A percentile compares a stretch with the other conserved stretches of the same genome.
phyloP scores from a whole-genome alignment of 2,329 filamentous ascomycete species.

The Zelopaecilomyces penicillatus region DNA sequence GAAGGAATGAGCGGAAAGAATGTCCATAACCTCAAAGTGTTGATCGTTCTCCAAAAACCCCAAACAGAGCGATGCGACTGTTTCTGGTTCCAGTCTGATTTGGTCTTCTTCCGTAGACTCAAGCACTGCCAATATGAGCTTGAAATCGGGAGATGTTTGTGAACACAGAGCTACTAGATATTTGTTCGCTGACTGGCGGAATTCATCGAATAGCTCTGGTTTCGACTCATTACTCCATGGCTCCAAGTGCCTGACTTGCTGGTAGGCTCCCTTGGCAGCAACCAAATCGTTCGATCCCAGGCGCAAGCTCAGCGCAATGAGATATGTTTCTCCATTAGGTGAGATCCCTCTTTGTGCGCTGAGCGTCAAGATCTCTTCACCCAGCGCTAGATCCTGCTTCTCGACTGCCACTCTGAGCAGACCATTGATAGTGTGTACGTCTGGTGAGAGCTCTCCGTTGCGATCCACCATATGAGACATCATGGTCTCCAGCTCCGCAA shows the following conservation, averaged over 20 bases:
- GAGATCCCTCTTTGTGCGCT: conserved; percentile 56
- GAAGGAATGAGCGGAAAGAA: conserved; percentile 67
- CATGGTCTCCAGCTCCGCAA: conserved; percentile 41
- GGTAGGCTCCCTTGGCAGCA: conserved; percentile 59
- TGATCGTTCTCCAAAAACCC: conserved; percentile 70
- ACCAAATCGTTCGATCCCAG: conserved; percentile 65
- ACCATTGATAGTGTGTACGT: conserved; percentile 66
- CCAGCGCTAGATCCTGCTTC: conserved; percentile 60
- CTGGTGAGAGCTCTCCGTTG: conserved; percentile 43
- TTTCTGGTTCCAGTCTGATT: conserved; percentile 62
- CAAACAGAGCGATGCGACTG: conserved; percentile 63
- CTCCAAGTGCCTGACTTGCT: conserved; percentile 27
- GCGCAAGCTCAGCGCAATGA: conserved; percentile 68
- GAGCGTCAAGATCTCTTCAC: conserved; percentile 64
- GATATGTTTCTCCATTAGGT: conserved; percentile 60
- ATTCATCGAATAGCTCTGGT: conserved; percentile 39
- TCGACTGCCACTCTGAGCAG: conserved; percentile 66
- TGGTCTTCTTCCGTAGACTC: conserved; percentile 64
- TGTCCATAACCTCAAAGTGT: conserved; percentile 68
- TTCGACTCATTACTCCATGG: conserved; percentile 33
- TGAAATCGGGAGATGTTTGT: conserved; percentile 53
- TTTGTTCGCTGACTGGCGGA: conserved; percentile 57
- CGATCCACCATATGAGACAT: conserved; percentile 65
- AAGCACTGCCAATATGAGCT: conserved; percentile 63
- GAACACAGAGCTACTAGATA: conserved; percentile 63